Base-by-base conservation (phyloP, 768 basidiomycete genomes). In the Kwoniella newhampshirensis region DNA sequence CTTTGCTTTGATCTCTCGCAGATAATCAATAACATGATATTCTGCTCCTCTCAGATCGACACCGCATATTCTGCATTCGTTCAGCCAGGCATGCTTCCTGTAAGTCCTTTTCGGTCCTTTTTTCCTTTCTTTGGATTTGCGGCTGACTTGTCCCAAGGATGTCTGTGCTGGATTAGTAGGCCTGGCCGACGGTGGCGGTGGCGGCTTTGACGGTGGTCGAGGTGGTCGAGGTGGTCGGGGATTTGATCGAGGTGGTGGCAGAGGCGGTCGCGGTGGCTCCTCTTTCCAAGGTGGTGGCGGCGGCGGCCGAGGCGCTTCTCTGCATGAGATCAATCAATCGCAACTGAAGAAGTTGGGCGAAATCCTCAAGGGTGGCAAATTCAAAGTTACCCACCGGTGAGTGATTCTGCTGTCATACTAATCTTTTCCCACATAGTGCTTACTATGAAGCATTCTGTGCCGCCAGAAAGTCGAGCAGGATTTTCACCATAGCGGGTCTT, bases 21-120 rank as follows among this genome's bases (percentile, higher is more conserved):
- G 26, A n/a, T 5, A 12, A 26, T 37, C 18, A 45, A 4, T 39
- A 13, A 37, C 28, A 12, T 46, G 20, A 43, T 28, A 50, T 44
- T 23, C 37, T 50, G 46, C 11, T 51, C 49, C 30, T 47, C 57
- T 27, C 62, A 77, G 63, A 63, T 77, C 62, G 75, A 77, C 59
- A 76, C 75, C 15, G 76, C 76, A 3, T 76, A 77, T 50, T 73
- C 72, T 4, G 75, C 75, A 5, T 77, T 77, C 54, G 55, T 74
- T 26, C 50, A 64, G 23, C 60, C 69, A 9, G 76, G 76, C n/a
- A 63, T 60, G 20, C 54, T 75, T 11, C 52, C 60, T 49, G 68
- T 70, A 25, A 59, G 65, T 59, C 8, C 23, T n/a, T 23, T 32
- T 28, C 37, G 3, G 23, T 15, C 9, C 12, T 2, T 28, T n/a